Evolutionary conservation across 257 asterid genomes (phyloP).

Genomic region (Solanum neorickii): DNA sequence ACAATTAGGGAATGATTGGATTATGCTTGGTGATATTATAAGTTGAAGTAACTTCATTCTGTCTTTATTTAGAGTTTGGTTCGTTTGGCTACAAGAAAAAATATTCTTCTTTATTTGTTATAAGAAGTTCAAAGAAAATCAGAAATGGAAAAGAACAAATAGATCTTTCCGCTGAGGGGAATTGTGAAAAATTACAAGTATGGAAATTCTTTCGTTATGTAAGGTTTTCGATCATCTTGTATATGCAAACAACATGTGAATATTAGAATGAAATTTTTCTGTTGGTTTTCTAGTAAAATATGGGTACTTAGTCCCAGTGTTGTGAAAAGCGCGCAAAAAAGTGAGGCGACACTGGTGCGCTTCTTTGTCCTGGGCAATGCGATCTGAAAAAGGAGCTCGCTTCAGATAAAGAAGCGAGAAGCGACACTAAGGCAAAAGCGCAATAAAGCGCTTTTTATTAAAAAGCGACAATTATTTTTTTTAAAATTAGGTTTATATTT

Average conservation of each 20-base stretch:
- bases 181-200: neutral
- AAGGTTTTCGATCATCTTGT: neutral
- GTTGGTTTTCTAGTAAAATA: neutral
- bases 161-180: neutral
- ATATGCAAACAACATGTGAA: neutral
- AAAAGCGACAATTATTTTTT: too few species aligned
- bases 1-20: too few species aligned
- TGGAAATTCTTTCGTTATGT: neutral
- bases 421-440: too few species aligned
- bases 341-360: too few species aligned
- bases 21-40: neutral
- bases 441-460: too few species aligned
- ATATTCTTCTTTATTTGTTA: neutral
- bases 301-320: neutral
- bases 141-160: neutral
- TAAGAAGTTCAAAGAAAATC: neutral
- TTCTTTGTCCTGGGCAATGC: too few species aligned
- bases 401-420: too few species aligned
- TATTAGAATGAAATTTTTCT: neutral
- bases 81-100: neutral
- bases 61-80: neutral
- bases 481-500: too few species aligned
- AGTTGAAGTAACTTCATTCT: neutral
- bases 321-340: too few species aligned
- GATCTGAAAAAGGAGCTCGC: too few species aligned